Evolutionary conservation across 2,329 filamentous ascomycete genomes (phyloP).

Genomic region (Cadophora gregata): DNA sequence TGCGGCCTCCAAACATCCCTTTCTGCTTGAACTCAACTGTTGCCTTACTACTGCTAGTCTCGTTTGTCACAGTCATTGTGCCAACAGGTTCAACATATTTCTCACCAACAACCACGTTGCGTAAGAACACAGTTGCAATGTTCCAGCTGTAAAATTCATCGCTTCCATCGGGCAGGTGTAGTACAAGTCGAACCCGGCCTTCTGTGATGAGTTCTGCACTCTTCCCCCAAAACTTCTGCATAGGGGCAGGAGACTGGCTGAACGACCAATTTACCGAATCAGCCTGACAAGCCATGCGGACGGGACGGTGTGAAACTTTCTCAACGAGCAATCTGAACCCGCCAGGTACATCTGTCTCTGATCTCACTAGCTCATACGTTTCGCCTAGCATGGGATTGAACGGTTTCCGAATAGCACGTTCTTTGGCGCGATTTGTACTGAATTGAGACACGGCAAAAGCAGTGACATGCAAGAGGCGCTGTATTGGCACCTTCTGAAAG

Average conservation of each 20-base stretch:
- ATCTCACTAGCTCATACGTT: constrained; percentile 89
- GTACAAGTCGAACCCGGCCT: constrained; percentile 78
- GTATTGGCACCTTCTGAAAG: constrained; percentile 61
- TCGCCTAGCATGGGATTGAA: constrained; percentile 98
- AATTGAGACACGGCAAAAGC: constrained; percentile 92
- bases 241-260: constrained; percentile 83
- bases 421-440: constrained; percentile 81
- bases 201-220: constrained; percentile 93
- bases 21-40: constrained; percentile 91
- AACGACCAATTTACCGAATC: constrained; percentile 87
- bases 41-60: constrained; percentile 82
- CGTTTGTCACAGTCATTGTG: constrained; percentile 84
- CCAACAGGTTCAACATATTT: constrained; percentile 97
- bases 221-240: constrained; percentile 99
- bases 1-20: constrained; percentile 95
- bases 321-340: constrained; percentile 93
- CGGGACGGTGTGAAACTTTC: constrained; percentile 91
- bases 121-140: constrained; percentile 85
- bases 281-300: constrained; percentile 91
- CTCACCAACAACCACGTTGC: constrained; percentile 96
- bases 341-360: constrained; percentile 72
- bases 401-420: constrained; percentile 91
- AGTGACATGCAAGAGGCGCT: constrained; percentile 82
- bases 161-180: constrained; percentile 68
- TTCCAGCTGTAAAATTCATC: constrained; percentile 91